Conservation (phyloP, 2,329 filamentous ascomycete species). For the Aspergillus sergii region DNA sequence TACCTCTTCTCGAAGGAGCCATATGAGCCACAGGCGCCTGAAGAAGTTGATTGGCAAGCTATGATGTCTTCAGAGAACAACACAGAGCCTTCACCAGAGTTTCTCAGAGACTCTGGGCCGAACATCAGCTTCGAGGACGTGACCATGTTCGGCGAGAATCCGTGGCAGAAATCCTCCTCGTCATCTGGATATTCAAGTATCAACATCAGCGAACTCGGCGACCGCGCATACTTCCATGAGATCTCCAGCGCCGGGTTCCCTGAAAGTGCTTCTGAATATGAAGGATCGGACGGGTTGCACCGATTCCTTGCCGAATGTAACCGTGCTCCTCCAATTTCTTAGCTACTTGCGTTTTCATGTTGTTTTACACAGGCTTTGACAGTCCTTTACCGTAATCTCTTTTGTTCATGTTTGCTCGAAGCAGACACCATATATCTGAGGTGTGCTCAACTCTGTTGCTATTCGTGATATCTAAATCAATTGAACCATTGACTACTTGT, state of each 20-base stretch:
- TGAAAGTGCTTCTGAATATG: slow-evolving; percentile 55
- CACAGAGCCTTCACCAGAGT: slow-evolving; percentile 26
- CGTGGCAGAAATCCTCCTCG: slow-evolving; percentile 51
- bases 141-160: slow-evolving; percentile 52
- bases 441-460: neutral
- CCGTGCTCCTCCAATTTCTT: slow-evolving; percentile 37
- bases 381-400: slow-evolving; percentile 15
- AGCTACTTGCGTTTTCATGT: neutral
- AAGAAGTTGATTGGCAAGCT: slow-evolving; percentile 57
- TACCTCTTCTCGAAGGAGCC: slow-evolving; percentile 47
- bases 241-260: slow-evolving; percentile 37
- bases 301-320: slow-evolving; percentile 68
- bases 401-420: slow-evolving; percentile 2
- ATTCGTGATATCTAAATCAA: neutral
- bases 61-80: slow-evolving; percentile 54
- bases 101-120: slow-evolving; percentile 29
- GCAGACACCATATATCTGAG: neutral
- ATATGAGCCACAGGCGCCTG: slow-evolving; percentile 33
- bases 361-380: slow-evolving; percentile 20
- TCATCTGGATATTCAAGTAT: slow-evolving; percentile 62
- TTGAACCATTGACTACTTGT: neutral
- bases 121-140: slow-evolving; percentile 44
- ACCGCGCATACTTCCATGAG: slow-evolving; percentile 44
- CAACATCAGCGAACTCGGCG: slow-evolving; percentile 55
- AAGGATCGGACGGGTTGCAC: slow-evolving; percentile 67